Evolutionary conservation across 2,329 filamentous ascomycete genomes (phyloP).

Genomic region (Cordyceps fumosorosea): DNA sequence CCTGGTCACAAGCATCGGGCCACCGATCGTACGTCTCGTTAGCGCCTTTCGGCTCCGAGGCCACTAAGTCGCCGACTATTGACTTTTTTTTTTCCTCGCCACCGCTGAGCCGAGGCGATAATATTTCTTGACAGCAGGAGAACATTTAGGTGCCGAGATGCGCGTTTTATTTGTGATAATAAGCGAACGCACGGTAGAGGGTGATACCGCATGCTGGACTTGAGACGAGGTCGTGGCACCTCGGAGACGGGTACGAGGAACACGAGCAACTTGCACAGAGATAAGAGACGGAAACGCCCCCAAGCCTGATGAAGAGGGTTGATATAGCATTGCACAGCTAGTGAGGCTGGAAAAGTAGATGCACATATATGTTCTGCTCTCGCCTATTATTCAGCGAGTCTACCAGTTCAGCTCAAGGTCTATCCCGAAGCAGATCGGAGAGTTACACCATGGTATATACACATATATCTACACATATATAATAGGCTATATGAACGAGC

Average conservation of each 20-base stretch:
- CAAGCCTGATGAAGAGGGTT: not conserved
- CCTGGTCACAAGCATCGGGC: conserved; percentile 1
- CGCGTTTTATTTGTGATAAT: not conserved
- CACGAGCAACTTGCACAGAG: not conserved
- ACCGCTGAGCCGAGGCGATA: conserved; percentile 6
- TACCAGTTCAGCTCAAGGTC: not conserved
- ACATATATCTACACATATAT: not conserved
- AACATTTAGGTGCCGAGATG: not conserved
- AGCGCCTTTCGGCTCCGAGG: conserved; percentile 5
- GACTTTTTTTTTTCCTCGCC: not conserved
- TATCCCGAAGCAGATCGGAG: too few relatives aligned
- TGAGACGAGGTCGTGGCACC: not conserved
- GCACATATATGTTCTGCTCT: not conserved
- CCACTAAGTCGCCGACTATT: not conserved
- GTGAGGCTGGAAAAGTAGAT: not conserved
- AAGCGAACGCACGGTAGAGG: not conserved
- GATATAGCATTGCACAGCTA: not conserved
- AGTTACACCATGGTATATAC: not conserved
- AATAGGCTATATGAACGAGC: not conserved
- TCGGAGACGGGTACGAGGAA: not conserved
- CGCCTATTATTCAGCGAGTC: not conserved
- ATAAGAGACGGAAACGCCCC: not conserved
- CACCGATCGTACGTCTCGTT: not conserved
- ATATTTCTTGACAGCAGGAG: not conserved
- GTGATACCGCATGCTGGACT: not conserved